These are phyloP conservation scores for Brachypodium distachyon DNA, from an alignment of 202 grass and related monocot genomes.

Conservation along the genomic window DNA sequence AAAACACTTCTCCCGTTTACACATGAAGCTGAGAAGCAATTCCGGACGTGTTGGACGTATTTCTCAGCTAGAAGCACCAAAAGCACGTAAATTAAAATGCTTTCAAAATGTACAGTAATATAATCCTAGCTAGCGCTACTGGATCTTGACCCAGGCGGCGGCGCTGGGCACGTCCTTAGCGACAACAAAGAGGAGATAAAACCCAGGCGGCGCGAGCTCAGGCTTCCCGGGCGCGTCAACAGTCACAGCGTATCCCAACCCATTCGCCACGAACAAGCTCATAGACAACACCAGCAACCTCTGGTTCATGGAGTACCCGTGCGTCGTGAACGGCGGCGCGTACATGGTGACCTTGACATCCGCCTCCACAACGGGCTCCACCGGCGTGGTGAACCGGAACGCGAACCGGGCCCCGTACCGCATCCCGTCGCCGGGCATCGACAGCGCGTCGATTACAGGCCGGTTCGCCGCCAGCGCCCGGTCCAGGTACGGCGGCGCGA, in stretches of 20 bases:
- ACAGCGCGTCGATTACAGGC: slow-evolving; percentile 23
- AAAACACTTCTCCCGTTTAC: no score
- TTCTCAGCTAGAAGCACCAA: no score
- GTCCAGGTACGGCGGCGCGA: slow-evolving; percentile 64
- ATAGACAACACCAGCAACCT: slow-evolving; percentile 49
- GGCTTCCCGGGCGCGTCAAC: slow-evolving; percentile 44
- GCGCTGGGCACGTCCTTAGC: slow-evolving; percentile 53
- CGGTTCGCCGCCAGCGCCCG: neutral
- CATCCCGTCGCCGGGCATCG: slow-evolving; percentile 37
- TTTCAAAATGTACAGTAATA: no score
- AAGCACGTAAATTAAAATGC: no score
- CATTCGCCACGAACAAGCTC: slow-evolving; percentile 4
- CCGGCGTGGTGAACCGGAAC: slow-evolving; percentile 31
- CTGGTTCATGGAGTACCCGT: slow-evolving; percentile 93
- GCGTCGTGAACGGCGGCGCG: slow-evolving; percentile 90
- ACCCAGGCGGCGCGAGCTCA: slow-evolving; percentile 64
- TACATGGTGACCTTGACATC: slow-evolving; percentile 81
- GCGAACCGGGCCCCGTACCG: slow-evolving; percentile 36
- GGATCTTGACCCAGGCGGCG: slow-evolving; percentile 56
- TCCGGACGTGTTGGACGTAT: no score
- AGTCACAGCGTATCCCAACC: slow-evolving; percentile 2
- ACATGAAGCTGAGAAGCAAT: no score
- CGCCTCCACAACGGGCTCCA: neutral
- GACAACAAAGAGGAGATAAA: slow-evolving; percentile 67
- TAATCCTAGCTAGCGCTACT: slow-evolving; percentile 5